Evolutionary conservation across 306 rosid species (phyloP), one percentile per base, ranked within the genome.

Genomic region (Delonix regia): DNA sequence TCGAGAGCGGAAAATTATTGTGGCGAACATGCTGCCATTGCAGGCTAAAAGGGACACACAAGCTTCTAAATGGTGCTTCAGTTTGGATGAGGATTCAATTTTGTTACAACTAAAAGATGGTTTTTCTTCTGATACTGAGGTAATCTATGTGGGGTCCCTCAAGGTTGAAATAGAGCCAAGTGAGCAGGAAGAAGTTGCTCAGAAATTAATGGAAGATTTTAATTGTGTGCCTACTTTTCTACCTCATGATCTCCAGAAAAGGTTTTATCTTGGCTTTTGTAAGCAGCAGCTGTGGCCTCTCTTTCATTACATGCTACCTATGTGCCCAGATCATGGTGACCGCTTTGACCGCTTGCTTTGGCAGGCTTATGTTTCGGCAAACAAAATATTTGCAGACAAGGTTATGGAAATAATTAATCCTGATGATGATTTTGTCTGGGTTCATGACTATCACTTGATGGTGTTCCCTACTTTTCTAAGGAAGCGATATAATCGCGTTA

Each of bases 391-490:
- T 84, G 93, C 97, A 1, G 97, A 93, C 82, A 93, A 86, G 85
- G 94, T 90, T 52, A 89, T 93, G 96, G 96, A 93, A 85, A 87
- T 90, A 69, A 89, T 90, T 71, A 89, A 89, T 77, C 94, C 97
- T 0, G 96, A 90, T 67, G 96, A 90, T 60, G 98, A 93, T 82
- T 89, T 73, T 82, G 92, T 93, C 33, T 90, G 98, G 98, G 86
- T 93, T 81, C 98, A 90, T 83, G 98, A 93, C 75, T 93, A 93
- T 75, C 98, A 93, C 80, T 78, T 93, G 55, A 93, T 93, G 98
- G 87, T 93, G 81, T 87, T 93, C 74, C 98, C 98, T 38, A 93
- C 98, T 66, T 90, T 93, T 80, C 78, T 93, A 84, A 89, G 98
- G 86, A 93, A 88, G 82, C 79, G 84, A 63, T 89, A 33, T 77